phyloP scores from a whole-genome alignment of 306 rosid species.

The Senna tora region DNA sequence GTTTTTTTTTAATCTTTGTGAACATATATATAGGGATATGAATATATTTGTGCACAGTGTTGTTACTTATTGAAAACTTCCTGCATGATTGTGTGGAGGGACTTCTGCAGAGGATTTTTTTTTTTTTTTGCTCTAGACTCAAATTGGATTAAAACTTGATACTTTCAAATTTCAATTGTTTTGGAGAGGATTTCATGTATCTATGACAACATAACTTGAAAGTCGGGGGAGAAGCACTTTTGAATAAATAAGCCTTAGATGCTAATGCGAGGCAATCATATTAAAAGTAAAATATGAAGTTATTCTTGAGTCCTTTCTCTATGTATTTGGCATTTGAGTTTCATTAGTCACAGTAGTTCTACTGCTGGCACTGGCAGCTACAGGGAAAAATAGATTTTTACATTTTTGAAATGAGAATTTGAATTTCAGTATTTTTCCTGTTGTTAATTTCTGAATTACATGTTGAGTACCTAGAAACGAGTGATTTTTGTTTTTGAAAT shows the following conservation, averaged over 20 bases:
- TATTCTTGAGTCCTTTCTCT: neutral
- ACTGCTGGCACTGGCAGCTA: neutral
- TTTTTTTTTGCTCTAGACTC: neutral
- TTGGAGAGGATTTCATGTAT: constrained; percentile 18
- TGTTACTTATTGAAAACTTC: constrained; percentile 13
- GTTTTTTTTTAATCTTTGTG: constrained; percentile 10
- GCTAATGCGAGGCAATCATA: neutral
- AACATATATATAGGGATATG: constrained; percentile 6
- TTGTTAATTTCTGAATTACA: neutral
- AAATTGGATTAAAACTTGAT: neutral
- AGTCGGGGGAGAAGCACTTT: constrained; percentile 8
- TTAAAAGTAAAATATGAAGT: constrained; percentile 6
- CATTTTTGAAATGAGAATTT: neutral
- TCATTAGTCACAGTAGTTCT: constrained; percentile 1
- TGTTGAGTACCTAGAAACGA: neutral
- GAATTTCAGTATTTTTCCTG: neutral
- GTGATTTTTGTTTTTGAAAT: neutral
- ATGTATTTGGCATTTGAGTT: constrained; percentile 23
- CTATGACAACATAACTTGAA: neutral
- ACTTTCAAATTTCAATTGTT: neutral
- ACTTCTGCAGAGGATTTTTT: constrained; percentile 1
- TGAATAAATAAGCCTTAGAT: neutral
- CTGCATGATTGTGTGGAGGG: neutral
- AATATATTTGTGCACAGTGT: constrained; percentile 12
- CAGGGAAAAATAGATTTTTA: neutral